Base-by-base conservation (phyloP, 108 stramenopile genomes). In the Discostella stelligeroides region DNA sequence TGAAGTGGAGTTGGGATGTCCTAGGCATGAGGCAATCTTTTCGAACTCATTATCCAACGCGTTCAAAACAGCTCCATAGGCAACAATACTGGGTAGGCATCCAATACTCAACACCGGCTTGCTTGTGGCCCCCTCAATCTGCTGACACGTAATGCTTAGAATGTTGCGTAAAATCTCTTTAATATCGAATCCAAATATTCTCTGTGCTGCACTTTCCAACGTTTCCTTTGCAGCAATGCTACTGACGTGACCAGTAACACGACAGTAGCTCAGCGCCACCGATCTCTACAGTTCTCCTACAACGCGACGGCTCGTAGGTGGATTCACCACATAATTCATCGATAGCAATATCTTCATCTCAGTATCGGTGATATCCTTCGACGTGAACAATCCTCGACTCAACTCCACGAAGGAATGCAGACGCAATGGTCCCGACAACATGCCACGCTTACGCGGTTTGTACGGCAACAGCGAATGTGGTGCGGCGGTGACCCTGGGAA, bases 61-160 rank as follows among this genome's bases (percentile, higher is more conserved):
- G 57, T 86, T 85, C 15, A 91, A 61, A 10, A 91, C 64, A 15
- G 87, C 73, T 11, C 80, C 74, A 62, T 85, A 91, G 21, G 87
- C 79, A 56, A 91, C 77, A 14, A 72, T 60, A 45, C 86, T 85
- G 6, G 87, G 73, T 27, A 76, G 56, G 40, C 67, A 76, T 14
- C 75, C 75, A 49, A 76, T 67, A 14, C 68, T 64, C 45, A 76
- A 59, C 10, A 51, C 21, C 11, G 75, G 75, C 15, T 68, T 51
- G 41, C 68, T 63, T 38, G 75, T 40, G 14, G 75, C 75, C 20
- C 55, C 46, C 49, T 76, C 75, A 34, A 60, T 76, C 62, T 69
- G 75, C 56, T 27, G 68, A 59, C 68, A 59, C 24, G 75, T 61
- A 29, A 54, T 61, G 24, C 53, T 49, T 42, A 76, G 45, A 10